phyloP scores from a whole-genome alignment of 2,329 filamentous ascomycete species.

The Aspergillus ochraceus region DNA sequence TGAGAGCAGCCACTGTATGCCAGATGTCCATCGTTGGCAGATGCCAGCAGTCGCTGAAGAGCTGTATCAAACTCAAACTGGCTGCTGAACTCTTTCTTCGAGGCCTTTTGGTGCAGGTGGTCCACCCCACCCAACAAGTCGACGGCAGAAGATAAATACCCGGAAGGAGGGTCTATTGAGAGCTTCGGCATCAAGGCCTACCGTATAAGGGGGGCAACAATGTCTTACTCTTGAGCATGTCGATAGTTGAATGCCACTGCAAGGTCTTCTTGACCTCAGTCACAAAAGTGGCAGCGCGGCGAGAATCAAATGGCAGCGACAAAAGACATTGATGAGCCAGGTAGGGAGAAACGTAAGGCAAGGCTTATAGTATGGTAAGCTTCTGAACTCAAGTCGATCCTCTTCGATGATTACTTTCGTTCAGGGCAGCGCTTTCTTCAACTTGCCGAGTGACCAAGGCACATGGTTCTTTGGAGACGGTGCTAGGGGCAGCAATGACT shows the following conservation, averaged over 20 bases:
- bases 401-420: not conserved
- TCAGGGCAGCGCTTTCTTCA: not conserved
- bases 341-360: not conserved
- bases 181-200: too few relatives aligned
- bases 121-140: conserved; percentile 52
- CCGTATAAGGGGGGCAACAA: too few relatives aligned
- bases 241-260: not conserved
- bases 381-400: not conserved
- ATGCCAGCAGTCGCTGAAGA: conserved; percentile 54
- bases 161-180: conserved; percentile 47
- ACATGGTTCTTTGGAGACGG: not conserved
- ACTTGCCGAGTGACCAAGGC: not conserved
- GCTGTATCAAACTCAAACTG: conserved; percentile 59
- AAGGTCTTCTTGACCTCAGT: not conserved
- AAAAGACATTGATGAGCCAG: not conserved
- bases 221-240: not conserved
- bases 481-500: not conserved
- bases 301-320: not conserved
- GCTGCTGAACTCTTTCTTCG: conserved; percentile 46
- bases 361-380: not conserved
- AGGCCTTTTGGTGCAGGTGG: conserved; percentile 46
- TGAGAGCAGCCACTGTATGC: conserved; percentile 28
- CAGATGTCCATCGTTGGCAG: conserved; percentile 64
- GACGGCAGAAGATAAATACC: conserved; percentile 51
- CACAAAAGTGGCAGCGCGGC: not conserved